Base-by-base conservation (phyloP, 2,329 filamentous ascomycete genomes). In the Biscogniauxia sp. region DNA sequence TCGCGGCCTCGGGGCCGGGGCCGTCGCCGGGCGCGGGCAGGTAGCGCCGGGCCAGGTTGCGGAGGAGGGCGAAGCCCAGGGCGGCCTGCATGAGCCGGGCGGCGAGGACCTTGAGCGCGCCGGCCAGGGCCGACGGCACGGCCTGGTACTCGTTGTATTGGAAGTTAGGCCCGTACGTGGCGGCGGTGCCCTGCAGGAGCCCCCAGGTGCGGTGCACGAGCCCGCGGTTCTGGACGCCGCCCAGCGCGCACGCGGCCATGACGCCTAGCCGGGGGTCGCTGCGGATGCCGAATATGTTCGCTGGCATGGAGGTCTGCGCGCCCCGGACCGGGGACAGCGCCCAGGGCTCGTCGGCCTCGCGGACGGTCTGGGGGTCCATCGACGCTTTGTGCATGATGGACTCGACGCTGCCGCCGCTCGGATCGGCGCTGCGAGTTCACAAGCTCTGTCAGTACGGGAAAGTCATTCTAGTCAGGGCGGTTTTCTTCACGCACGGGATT, bases 121-220 rank as follows among this genome's bases (percentile, higher is more conserved):
- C 66, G 9, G 23, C 54, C 0, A 55, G 20, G 2, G 52, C 56
- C 13, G 66, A 69, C 3, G 61, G 56, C 9, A 52, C 63, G 26
- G 56, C 60, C 9, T 60, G 56, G 25, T 66, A 68, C 54, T 68
- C 67, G 55, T 61, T 66, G 41, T 62, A 69, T 25, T 56, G 56
- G 54, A 69, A 68, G 17, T 55, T 61, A 32, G 62, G 54, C 1
- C 66, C 65, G 8, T 59, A 69, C 5, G 37, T 55, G 8, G 60
- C 51, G 17, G 53, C 54, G 7, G 62, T 61, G 23, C 28, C 56
- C 15, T 55, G 20, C 20, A 66, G 60, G n/a, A 69, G 56, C 8
- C 65, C 65, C 66, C 68, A 68, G 1, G 68, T 66, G 20, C 62
- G 61, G 25, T 68, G 62, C n/a, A 68, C 61, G 20, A 68, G 51